These are phyloP conservation scores for Lagenaria siceraria DNA, from an alignment of 306 rosid genomes.

Conservation along the genomic window DNA sequence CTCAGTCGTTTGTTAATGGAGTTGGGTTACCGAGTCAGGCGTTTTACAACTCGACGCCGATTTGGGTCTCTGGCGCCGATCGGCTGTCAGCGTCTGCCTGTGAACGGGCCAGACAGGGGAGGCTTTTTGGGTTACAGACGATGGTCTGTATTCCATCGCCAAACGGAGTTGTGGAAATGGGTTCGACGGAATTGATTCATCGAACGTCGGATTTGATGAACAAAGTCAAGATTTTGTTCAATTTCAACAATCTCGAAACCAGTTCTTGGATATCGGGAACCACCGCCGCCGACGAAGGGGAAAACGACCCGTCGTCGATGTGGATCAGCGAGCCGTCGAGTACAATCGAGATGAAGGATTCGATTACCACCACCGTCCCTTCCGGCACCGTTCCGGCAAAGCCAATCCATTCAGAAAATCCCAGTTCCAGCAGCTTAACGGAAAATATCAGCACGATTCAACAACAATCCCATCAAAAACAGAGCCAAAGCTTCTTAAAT, in stretches of 20 bases:
- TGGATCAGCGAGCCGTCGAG: slow-evolving; percentile 62
- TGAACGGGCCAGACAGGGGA: slow-evolving; percentile 66
- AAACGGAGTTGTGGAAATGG: slow-evolving; percentile 80
- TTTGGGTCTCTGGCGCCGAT: slow-evolving; percentile 59
- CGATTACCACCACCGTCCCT: slow-evolving; percentile 18
- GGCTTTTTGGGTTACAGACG: slow-evolving; percentile 55
- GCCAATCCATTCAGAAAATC: slow-evolving; percentile 41
- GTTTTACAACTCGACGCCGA: slow-evolving; percentile 30
- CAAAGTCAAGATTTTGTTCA: slow-evolving; percentile 51
- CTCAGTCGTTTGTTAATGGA: slow-evolving; percentile 70
- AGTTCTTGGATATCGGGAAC: slow-evolving; percentile 49
- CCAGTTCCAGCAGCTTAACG: slow-evolving; percentile 15
- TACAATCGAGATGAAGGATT: slow-evolving; percentile 36
- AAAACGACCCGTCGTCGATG: slow-evolving; percentile 69
- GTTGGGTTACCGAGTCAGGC: slow-evolving; percentile 64
- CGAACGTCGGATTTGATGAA: slow-evolving; percentile 70
- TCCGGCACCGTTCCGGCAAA: slow-evolving; percentile 24
- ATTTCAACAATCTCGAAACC: slow-evolving; percentile 45
- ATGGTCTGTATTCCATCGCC: slow-evolving; percentile 58
- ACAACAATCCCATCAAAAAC: slow-evolving; percentile 11
- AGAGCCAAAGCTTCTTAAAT: slow-evolving; percentile 52
- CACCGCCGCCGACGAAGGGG: slow-evolving; percentile 36
- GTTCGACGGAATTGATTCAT: slow-evolving; percentile 57
- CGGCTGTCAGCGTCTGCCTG: slow-evolving; percentile 29
- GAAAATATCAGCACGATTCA: slow-evolving; percentile 21